These are phyloP conservation scores for Exidia glandulosa DNA, from an alignment of 768 basidiomycete species.

Conservation along the genomic window DNA sequence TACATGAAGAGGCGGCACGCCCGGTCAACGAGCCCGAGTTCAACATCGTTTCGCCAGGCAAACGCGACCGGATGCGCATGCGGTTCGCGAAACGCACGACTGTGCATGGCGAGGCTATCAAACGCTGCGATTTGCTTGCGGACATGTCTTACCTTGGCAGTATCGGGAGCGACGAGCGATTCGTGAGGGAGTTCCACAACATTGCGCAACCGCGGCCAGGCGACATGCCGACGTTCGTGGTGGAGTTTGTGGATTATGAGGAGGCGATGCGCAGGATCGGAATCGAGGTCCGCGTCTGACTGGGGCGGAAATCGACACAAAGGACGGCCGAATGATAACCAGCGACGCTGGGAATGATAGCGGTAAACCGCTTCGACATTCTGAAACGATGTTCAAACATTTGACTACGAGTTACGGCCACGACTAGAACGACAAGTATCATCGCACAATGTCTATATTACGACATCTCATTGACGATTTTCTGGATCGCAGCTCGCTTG, in stretches of 20 bases:
- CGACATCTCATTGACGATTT: too few species aligned
- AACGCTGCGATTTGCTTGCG: constrained; percentile 27
- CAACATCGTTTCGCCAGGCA: constrained; percentile 18
- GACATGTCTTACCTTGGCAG: constrained; percentile 11
- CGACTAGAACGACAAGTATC: too few species aligned
- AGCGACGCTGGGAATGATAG: too few species aligned
- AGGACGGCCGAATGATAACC: too few species aligned
- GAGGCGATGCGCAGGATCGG: not conserved
- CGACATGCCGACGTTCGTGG: not conserved
- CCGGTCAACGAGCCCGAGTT: constrained; percentile 32
- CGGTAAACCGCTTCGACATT: too few species aligned
- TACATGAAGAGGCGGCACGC: constrained; percentile 34
- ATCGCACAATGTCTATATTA: too few species aligned
- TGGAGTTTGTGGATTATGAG: not conserved
- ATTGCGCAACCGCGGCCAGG: not conserved
- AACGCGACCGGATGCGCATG: constrained; percentile 24
- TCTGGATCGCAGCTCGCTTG: too few species aligned
- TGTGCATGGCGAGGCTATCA: constrained; percentile 19
- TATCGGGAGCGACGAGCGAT: not conserved
- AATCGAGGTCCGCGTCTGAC: too few species aligned
- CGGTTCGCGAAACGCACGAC: constrained; percentile 34
- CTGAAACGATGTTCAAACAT: too few species aligned
- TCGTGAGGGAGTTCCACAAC: not conserved
- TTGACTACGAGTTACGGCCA: too few species aligned
- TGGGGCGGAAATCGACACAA: too few species aligned